Conservation (phyloP, 768 basidiomycete genomes). For the Suillus sp. region DNA sequence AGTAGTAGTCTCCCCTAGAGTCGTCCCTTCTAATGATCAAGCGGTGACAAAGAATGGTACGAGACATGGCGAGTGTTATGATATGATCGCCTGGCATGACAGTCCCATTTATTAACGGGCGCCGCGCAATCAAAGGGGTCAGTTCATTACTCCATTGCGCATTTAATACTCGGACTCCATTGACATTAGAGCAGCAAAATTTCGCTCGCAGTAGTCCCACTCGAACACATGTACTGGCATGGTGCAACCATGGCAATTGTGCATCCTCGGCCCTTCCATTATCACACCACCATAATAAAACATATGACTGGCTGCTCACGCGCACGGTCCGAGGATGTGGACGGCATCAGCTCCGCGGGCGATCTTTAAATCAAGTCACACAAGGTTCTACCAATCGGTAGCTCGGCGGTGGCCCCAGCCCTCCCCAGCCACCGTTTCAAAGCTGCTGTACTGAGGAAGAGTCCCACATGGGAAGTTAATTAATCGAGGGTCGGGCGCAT, state of each 20-base stretch:
- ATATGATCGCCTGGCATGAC: neutral
- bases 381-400: neutral
- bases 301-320: neutral
- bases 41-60: neutral
- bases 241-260: neutral
- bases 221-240: neutral
- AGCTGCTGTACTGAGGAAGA: neutral
- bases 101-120: neutral
- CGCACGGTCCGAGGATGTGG: neutral
- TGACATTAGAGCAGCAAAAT: neutral
- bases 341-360: constrained; percentile 4
- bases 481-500: neutral
- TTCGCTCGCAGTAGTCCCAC: neutral
- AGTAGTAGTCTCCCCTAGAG: neutral
- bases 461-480: neutral
- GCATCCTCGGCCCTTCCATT: neutral
- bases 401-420: neutral
- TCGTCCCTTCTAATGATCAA: neutral
- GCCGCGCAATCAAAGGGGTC: neutral
- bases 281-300: neutral
- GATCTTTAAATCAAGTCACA: neutral
- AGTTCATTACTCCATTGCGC: neutral
- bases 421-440: neutral
- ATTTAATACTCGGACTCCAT: neutral
- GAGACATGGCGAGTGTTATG: neutral